Evolutionary conservation across 352 stramenopile genomes (phyloP), one percentile per base, ranked within the genome.

Genomic region (Thraustotheca clavata): DNA sequence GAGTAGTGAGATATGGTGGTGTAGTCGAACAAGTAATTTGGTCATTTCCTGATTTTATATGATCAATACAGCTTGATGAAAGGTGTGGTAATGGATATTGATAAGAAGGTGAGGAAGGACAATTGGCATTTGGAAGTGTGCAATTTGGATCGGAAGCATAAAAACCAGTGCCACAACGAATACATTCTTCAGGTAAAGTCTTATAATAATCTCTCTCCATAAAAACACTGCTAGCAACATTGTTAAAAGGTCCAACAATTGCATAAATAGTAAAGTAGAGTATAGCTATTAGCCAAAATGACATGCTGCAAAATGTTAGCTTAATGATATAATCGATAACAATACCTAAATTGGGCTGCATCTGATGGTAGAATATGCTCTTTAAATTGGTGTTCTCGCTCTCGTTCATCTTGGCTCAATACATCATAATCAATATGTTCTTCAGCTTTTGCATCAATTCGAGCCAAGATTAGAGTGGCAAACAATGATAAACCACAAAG

Each of bases 211-310:
- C 57, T 29, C 57, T 40, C 31, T 65, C 57, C 18, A 65, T 24
- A 20, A 65, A 33, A 18, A 65, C 16, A 7, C 14, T 35, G 57
- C 57, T 65, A 4, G 57, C 57, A 18, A 65, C 57, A 46, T 65
- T 65, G 57, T 65, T 65, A 33, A 65, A 65, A 0, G 57, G 57
- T 3, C 57, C 57, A 54, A 65, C 29, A 27, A 27, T 38, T 8
- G 57, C 38, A 34, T 65, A 65, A 39, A 65, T 57, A 2, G 29
- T n/a, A 11, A 54, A 33, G 38, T 65, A 65, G 22, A 38, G 39
- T 27, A 54, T 12, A 8, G 57, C 57, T 46, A 65, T 65, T n/a
- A 65, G 27, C 57, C 57, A 65, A 31, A 65, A 65, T 6, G 57
- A 65, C 14, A 26, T 20, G 36, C 57, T 65, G 34, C 11, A 24